A percentile compares a stretch with the other conserved stretches of the same genome.
Conservation (phyloP, 352 stramenopile species). For the Thalassiosira mediterranea region DNA sequence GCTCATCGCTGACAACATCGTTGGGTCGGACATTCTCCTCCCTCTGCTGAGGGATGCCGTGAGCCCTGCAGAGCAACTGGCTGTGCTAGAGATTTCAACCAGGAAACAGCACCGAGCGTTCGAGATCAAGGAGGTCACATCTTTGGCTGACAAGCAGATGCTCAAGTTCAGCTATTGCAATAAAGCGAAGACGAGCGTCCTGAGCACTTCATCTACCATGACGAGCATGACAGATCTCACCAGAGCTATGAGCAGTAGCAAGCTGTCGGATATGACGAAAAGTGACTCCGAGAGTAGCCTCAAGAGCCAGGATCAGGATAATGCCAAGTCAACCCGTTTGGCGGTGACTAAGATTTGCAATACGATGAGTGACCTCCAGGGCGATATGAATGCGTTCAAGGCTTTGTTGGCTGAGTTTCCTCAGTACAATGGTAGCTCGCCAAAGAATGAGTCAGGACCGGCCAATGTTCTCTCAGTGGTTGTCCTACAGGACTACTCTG, state of each 20-base stretch:
- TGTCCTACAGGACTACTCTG: constrained; percentile 64
- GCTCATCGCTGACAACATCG: constrained; percentile 80
- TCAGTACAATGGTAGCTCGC: constrained; percentile 66
- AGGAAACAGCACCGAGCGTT: constrained; percentile 85
- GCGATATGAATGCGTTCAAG: constrained; percentile 53
- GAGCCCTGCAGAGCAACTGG: constrained; percentile 72
- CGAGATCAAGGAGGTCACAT: constrained; percentile 71
- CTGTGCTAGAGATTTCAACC: constrained; percentile 87
- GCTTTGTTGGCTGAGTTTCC: constrained; percentile 71
- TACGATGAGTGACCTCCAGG: constrained; percentile 84
- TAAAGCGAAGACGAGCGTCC: constrained; percentile 71
- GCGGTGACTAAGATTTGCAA: constrained; percentile 89
- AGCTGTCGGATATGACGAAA: constrained; percentile 63
- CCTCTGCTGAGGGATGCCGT: constrained; percentile 58
- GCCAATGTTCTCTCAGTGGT: constrained; percentile 87
- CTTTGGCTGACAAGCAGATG: constrained; percentile 39
- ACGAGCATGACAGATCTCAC: constrained; percentile 84
- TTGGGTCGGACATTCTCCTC: constrained; percentile 84
- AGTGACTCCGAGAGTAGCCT: constrained; percentile 70
- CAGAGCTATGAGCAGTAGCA: constrained; percentile 67
- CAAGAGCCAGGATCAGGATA: constrained; percentile 61
- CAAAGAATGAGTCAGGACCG: constrained; percentile 52
- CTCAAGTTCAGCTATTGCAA: constrained; percentile 84
- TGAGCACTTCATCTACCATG: constrained; percentile 72
- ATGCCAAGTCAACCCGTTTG: constrained; percentile 54